Conservation (phyloP, 2,329 filamentous ascomycete species). For the Cadophora malorum region DNA sequence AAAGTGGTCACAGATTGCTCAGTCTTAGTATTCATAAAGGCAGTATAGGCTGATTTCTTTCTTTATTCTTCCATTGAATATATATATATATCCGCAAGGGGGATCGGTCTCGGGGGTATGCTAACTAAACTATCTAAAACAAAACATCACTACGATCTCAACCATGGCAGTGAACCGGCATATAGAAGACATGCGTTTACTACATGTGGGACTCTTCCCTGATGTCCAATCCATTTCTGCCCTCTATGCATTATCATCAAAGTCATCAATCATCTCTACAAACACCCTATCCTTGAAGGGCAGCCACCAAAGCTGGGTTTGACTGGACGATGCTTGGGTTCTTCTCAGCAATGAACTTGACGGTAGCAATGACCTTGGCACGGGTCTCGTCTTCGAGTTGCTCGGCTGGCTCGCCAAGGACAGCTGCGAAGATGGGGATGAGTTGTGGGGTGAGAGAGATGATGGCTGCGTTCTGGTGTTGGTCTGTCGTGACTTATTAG, state of each 20-base stretch:
- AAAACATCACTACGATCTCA: conserved; percentile 2
- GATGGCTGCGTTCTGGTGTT: conserved; percentile 71
- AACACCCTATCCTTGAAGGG: conserved; percentile 24
- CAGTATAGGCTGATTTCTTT: neutral
- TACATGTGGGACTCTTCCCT: neutral
- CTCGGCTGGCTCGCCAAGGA: conserved; percentile 73
- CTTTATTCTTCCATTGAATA: conserved; percentile 10
- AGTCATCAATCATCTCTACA: conserved; percentile 30
- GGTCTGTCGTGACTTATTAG: conserved; percentile 53
- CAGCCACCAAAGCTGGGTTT: conserved; percentile 35
- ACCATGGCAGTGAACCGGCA: neutral
- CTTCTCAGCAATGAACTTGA: conserved; percentile 49
- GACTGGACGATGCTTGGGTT: conserved; percentile 41
- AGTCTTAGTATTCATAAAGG: neutral
- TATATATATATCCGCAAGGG: conserved; percentile 8
- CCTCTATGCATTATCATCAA: conserved; percentile 33
- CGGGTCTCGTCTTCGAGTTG: conserved; percentile 78
- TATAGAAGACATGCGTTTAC: neutral
- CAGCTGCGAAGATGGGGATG: conserved; percentile 74
- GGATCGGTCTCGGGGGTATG: conserved; percentile 21
- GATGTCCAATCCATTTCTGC: conserved; percentile 17
- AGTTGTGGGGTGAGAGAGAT: conserved; percentile 73
- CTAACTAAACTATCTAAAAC: conserved; percentile 21
- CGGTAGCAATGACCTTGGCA: conserved; percentile 68
- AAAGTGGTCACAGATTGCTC: neutral